Percentiles rank a stretch among this genome's conserved stretches.
These are phyloP conservation scores for Paraleonurus japonicus DNA, from an alignment of 257 asterid genomes.

Conservation along the genomic window DNA sequence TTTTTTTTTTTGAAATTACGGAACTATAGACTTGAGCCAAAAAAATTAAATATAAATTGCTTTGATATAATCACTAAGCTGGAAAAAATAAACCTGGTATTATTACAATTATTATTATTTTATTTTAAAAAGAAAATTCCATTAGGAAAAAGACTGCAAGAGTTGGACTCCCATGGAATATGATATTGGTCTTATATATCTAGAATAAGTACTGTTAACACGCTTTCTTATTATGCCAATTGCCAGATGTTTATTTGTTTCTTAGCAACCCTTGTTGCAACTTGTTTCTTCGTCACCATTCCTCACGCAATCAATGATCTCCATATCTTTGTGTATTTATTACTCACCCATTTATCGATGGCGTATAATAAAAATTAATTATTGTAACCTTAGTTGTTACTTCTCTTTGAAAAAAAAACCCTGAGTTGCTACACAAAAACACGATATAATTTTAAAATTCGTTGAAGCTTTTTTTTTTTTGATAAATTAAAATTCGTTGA, in stretches of 20 bases:
- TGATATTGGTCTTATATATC: not conserved
- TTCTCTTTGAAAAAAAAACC: too few relatives aligned
- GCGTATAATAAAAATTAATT: too few relatives aligned
- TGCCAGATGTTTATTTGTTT: not conserved
- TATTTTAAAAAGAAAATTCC: not conserved
- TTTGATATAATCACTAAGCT: not conserved
- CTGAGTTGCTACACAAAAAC: too few relatives aligned
- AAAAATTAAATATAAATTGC: too few relatives aligned
- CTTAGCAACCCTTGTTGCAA: conserved; percentile 7
- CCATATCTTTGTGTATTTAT: not conserved
- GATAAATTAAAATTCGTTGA: too few relatives aligned
- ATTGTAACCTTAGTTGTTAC: too few relatives aligned
- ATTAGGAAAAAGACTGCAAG: not conserved
- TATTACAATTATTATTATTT: not conserved
- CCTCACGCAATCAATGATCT: not conserved
- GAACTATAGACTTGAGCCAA: not conserved
- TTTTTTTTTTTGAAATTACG: too few relatives aligned
- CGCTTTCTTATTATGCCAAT: not conserved
- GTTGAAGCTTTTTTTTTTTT: not conserved
- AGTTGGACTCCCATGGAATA: not conserved
- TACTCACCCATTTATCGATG: not conserved
- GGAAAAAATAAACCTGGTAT: not conserved
- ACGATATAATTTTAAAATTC: not conserved
- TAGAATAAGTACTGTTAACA: not conserved
- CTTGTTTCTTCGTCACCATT: conserved; percentile 24